Conservation (phyloP, 768 basidiomycete genomes). For the Russula olivacea region DNA sequence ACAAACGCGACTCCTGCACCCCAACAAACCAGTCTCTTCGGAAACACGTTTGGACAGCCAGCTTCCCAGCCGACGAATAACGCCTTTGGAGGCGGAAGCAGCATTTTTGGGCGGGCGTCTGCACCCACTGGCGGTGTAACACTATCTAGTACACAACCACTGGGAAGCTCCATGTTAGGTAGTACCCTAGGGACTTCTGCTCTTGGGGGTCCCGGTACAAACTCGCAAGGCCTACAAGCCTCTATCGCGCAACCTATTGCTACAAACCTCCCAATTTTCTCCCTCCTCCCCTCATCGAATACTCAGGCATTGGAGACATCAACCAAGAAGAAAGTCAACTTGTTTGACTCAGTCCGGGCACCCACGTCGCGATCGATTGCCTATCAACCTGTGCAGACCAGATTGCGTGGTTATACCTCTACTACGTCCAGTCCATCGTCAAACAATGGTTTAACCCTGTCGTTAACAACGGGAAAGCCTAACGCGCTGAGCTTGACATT, state of each 20-base stretch:
- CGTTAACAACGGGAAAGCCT: conserved; percentile 44
- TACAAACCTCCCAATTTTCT: conserved; percentile 65
- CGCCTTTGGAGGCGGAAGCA: conserved; percentile 27
- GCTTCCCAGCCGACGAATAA: conserved; percentile 31
- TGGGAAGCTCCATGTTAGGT: conserved; percentile 43
- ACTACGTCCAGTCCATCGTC: conserved; percentile 36
- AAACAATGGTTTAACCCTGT: conserved; percentile 38
- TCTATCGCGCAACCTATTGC: conserved; percentile 85
- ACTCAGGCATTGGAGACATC: conserved; percentile 53
- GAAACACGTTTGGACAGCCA: conserved; percentile 44
- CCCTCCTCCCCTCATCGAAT: conserved; percentile 67
- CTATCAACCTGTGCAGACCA: conserved; percentile 58
- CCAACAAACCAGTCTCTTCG: conserved; percentile 29
- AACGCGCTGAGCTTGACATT: conserved; percentile 49
- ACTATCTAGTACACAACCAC: conserved; percentile 7
- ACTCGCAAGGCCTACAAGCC: conserved; percentile 57
- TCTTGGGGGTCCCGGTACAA: conserved; percentile 39
- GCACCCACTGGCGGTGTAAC: background rate
- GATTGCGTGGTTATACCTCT: conserved; percentile 65
- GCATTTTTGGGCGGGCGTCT: conserved; percentile 26
- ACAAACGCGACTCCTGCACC: conserved; percentile 16
- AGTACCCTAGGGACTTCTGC: conserved; percentile 40
- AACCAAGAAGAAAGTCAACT: conserved; percentile 69
- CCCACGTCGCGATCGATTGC: conserved; percentile 61
- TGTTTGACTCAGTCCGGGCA: conserved; percentile 73